Percentiles rank a stretch among this genome's conserved stretches.
phyloP scores from a whole-genome alignment of 129 eudicot genomes.

The Arctium minus region DNA sequence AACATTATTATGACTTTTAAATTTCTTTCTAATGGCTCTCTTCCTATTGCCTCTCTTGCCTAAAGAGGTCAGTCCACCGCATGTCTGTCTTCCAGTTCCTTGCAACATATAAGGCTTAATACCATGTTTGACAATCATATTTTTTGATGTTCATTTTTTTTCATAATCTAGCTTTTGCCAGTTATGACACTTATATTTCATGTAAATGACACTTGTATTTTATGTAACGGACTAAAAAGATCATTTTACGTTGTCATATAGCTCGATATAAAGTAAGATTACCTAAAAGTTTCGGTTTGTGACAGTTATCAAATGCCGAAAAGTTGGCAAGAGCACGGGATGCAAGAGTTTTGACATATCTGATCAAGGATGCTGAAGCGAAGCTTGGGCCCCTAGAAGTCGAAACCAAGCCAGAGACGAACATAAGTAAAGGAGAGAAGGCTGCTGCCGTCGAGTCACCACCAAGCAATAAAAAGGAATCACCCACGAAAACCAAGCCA shows the following conservation, averaged over 20 bases:
- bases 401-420: constrained; percentile 18
- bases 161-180: too few species aligned
- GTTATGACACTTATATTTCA: neutral
- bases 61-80: too few species aligned
- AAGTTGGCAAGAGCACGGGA: constrained; percentile 63
- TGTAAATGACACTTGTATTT: neutral
- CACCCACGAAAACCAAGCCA: constrained; percentile 5
- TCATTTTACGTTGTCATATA: neutral
- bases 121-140: neutral
- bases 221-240: neutral
- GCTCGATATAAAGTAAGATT: neutral
- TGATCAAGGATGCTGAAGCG: constrained; percentile 61
- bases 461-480: constrained; percentile 3
- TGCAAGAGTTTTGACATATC: constrained; percentile 53
- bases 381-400: constrained; percentile 27
- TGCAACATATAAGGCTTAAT: too few species aligned
- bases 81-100: too few species aligned
- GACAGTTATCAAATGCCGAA: constrained; percentile 51
- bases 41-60: too few species aligned
- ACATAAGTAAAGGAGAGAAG: neutral
- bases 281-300: neutral
- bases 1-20: neutral
- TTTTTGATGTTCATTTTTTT: neutral
- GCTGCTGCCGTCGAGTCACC: too few species aligned
- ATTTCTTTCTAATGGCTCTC: too few species aligned